These are phyloP conservation scores for Trametes coccinea DNA, from an alignment of 768 basidiomycete genomes.

Conservation along the genomic window DNA sequence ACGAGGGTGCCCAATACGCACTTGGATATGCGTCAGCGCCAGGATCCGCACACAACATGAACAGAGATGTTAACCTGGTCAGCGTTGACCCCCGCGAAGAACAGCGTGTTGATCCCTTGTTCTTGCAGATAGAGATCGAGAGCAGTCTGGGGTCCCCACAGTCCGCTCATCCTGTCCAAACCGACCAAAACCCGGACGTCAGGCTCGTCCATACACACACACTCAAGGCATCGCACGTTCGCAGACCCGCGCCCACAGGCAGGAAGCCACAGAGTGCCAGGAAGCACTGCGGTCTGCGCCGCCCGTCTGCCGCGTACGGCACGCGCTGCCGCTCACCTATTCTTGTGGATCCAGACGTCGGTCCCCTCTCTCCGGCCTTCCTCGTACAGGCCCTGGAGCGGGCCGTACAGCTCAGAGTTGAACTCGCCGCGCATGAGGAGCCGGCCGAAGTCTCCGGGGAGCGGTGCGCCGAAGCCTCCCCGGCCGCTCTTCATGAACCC, in stretches of 20 bases:
- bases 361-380: slow-evolving; percentile 54
- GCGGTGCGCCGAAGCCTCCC: slow-evolving; percentile 52
- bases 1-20: slow-evolving; percentile 66
- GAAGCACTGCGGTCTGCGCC: not conserved
- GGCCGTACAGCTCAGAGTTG: slow-evolving; percentile 65
- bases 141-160: slow-evolving; percentile 66
- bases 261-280: too few relatives aligned
- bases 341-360: slow-evolving; percentile 75
- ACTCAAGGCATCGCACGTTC: slow-evolving; percentile 1
- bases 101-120: slow-evolving; percentile 59
- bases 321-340: slow-evolving; percentile 42
- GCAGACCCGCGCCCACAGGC: not conserved
- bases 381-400: slow-evolving; percentile 55
- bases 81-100: slow-evolving; percentile 67
- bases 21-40: slow-evolving; percentile 32
- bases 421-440: slow-evolving; percentile 57
- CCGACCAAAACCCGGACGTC: not conserved
- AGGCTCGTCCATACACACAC: not conserved
- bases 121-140: slow-evolving; percentile 64
- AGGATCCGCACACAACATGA: not conserved
- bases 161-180: slow-evolving; percentile 55
- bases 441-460: slow-evolving; percentile 55
- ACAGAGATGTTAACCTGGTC: slow-evolving; percentile 50
- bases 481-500: slow-evolving; percentile 51
- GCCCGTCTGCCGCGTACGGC: not conserved